Evolutionary conservation across 139 green algal genomes (phyloP), one percentile per base, ranked within the genome.

Genomic region (Zygnema circumcarinatum): DNA sequence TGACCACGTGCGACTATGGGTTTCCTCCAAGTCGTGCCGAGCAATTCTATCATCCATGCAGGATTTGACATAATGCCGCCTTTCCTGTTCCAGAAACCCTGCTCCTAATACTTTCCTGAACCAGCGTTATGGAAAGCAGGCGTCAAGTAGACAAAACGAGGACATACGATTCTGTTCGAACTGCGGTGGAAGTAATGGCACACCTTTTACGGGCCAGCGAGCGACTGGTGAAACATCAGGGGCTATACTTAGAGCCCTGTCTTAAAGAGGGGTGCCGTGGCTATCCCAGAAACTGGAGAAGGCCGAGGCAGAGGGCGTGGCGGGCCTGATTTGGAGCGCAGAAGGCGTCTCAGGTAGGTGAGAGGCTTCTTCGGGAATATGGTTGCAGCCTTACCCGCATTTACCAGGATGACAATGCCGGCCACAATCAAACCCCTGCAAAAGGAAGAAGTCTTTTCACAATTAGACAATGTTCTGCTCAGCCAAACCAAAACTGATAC

Each of bases 351-450:
- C 47, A 62, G 47, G 47, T 62, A 62, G 7, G 47, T 62, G 7
- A 62, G 47, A 62, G 47, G 16, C 47, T 62, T 62, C 47, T 62
- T 62, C 47, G 47, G 47, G 47, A 62, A 62, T 25, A 62, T 62
- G 47, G 47, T 62, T 7, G 47, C 47, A 62, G 47, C 16, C 69
- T 78, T 78, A 39, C 69, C 69, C 35, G 69, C 69, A 41, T 78
- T 78, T 11, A 78, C 69, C 35, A 78, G 69, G 69, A 78, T 78
- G 69, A 78, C 36, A 78, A 78, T 78, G 35, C 69, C 69, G 35
- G 69, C 69, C 69, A 78, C 69, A 52, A 78, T 78, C 69, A 78
- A 78, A 3, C 69, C 35, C 69, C 69, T 78, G 69, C 69, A 78
- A 72, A 72, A n/a, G n/a, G n/a, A n/a, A n/a, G n/a, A n/a, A n/a